These are phyloP conservation scores for Gossypium aridum DNA, from an alignment of 441 rosid species.

Conservation along the genomic window DNA sequence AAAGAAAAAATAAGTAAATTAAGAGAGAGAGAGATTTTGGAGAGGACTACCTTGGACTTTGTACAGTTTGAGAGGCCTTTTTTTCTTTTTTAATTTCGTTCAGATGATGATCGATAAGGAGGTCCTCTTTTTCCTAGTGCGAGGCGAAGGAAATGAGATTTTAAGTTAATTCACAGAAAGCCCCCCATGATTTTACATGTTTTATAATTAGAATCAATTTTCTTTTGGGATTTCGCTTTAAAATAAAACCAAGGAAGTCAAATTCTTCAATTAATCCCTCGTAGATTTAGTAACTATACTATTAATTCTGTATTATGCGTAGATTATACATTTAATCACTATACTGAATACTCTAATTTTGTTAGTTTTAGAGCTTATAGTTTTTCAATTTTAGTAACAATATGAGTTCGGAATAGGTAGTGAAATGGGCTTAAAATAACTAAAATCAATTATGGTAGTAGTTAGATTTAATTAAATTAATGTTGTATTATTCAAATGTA, in stretches of 20 bases:
- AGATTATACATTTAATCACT: too few species aligned
- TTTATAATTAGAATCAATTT: background rate
- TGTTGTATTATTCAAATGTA: too few species aligned
- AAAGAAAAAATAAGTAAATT: conserved; percentile 2
- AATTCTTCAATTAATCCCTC: background rate
- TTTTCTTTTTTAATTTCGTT: background rate
- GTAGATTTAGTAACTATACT: too few species aligned
- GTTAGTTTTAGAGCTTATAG: too few species aligned
- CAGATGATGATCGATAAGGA: conserved; percentile 11
- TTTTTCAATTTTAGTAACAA: too few species aligned
- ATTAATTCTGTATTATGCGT: too few species aligned
- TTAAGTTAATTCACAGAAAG: background rate
- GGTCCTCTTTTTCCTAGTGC: conserved; percentile 3
- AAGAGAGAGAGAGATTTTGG: conserved; percentile 1
- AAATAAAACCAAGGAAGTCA: background rate
- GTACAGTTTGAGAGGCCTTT: conserved; percentile 7
- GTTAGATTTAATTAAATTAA: too few species aligned
- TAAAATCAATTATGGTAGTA: too few species aligned
- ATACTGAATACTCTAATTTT: too few species aligned
- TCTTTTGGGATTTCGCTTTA: background rate
- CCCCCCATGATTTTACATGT: background rate
- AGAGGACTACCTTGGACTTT: conserved; percentile 32
- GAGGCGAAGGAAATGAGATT: conserved; percentile 9
- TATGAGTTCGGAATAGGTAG: too few species aligned
- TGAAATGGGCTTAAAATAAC: too few species aligned